Evolutionary conservation across 75 land plant genomes (phyloP), one percentile per base, ranked within the genome.

Genomic region (Gnetum montanum): DNA sequence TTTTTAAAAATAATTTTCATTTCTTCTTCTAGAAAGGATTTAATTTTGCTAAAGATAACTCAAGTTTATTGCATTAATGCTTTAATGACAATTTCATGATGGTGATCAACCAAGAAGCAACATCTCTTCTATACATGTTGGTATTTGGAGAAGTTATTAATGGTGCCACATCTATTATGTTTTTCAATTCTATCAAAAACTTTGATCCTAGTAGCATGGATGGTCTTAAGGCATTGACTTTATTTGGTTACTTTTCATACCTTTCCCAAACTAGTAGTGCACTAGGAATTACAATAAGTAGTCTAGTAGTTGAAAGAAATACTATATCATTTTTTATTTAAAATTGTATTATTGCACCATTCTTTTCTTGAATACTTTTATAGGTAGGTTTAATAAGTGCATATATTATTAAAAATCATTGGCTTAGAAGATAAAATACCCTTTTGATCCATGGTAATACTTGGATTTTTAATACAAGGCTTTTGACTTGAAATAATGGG

Each of bases 111-210:
- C 74, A 71, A 41, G 69, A 71, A 41, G 70, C 65, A 51, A 71
- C 74, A 34, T 70, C 74, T 38, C 44, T 71, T 4, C 60, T 71
- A 30, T 71, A 71, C 43, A 71, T 66, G 35, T 36, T 70, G 31
- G 72, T 70, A 4, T 70, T 70, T 62, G 72, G 72, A 2, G 72
- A 70, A 59, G 74, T 71, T 33, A 62, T 66, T 27, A 71, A 71
- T 33, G 74, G 66, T 45, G 74, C 74, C 18, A 58, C 74, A 8
- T 71, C 74, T 15, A 59, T 71, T 60, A 70, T 71, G 6, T 64
- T 71, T n/a, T 71, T 71, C 28, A 71, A 64, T 48, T 52, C 74
- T 44, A 53, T 71, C 36, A 37, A 52, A 34, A 31, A 58, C 11
- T 19, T 60, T 8, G 34, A 59, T 20, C 24, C 53, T 18, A 31